Base-by-base conservation (phyloP, 352 stramenopile genomes). In the Phytophthora lateralis region DNA sequence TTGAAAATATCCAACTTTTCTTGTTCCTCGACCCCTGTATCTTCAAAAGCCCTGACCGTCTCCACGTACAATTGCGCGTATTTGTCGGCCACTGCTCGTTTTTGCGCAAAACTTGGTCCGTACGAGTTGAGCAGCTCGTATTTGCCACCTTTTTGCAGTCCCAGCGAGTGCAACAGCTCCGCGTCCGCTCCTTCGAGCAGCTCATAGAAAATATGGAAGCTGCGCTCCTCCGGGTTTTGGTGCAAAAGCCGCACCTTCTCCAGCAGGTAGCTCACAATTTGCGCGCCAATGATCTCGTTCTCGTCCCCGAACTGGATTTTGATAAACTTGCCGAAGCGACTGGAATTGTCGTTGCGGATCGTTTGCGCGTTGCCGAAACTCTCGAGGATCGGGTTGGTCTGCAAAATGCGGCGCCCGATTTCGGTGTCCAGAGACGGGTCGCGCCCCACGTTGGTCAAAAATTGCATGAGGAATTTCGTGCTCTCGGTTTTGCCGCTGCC, bases 311-410 rank as follows among this genome's bases (percentile, higher is more conserved):
- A 98, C 55, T 97, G 82, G 64, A 98, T 91, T 51, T 98, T 95
- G 73, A 98, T 98, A 60, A 97, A 98, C 71, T 98, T 98, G 54
- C 95, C 95, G 70, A 98, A 98, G 42, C 95, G 86, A 76, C 78
- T 95, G 12, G 77, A 97, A 73, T 99, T 99, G 73, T 99, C 96
- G 69, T 99, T 99, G 32, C 96, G 77, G 29, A 98, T 93, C 3
- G 97, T 99, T 58, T 96, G 88, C 1, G 97, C 97, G 63, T 99
- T 99, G 34, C 97, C 97, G 74, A 99, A 99, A 24, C 89, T 96
- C 74, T 99, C 97, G 15, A 99, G 73, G 60, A 99, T 98, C 26
- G 97, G 97, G 61, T 99, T 99, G 8, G 91, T 98, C 76, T 98
- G 95, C 24, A 98, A 63, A 21, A 98, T 97, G 44, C 94, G 83